Evolutionary conservation across 176 grass and related monocot genomes (phyloP).

Genomic region (Alloteropsis semialata): DNA sequence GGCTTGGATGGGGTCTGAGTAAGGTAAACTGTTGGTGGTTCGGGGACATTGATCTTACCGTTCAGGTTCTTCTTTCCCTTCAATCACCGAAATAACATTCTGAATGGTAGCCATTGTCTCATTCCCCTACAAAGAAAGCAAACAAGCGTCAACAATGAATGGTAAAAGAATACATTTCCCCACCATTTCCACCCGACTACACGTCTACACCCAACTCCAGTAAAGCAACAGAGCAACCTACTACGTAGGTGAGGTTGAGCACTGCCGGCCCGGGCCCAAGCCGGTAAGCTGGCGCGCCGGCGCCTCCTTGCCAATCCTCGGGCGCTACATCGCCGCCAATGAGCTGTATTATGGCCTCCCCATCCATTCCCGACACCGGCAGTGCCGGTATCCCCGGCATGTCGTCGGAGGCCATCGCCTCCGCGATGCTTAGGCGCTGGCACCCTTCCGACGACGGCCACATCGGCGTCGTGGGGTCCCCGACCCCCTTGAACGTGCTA

Average conservation of each 20-base stretch:
- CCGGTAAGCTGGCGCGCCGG: constrained; percentile 40
- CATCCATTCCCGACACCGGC: constrained; percentile 77
- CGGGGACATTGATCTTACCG: constrained; percentile 35
- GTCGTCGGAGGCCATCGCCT: constrained; percentile 56
- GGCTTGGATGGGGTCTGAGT: not conserved
- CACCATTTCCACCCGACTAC: not conserved
- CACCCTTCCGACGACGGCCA: constrained; percentile 72
- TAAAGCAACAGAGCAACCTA: constrained; percentile 23
- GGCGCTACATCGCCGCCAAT: constrained; percentile 62
- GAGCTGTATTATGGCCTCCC: constrained; percentile 54
- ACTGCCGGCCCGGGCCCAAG: constrained; percentile 75
- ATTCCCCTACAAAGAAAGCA: constrained; percentile 51
- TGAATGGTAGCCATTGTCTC: constrained; percentile 83
- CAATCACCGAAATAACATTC: constrained; percentile 84
- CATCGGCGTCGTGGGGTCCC: constrained; percentile 79
- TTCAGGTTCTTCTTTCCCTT: constrained; percentile 90
- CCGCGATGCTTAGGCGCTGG: constrained; percentile 59
- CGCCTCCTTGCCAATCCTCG: constrained; percentile 78
- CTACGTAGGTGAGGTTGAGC: constrained; percentile 68
- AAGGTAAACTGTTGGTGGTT: not conserved
- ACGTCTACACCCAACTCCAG: not conserved
- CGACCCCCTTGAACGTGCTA: constrained; percentile 50
- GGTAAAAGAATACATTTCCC: not conserved
- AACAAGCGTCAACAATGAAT: not conserved
- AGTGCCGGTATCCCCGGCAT: constrained; percentile 70